Evolutionary conservation across 2,329 filamentous ascomycete species (phyloP), one percentile per base, ranked within the genome.

Genomic region (Claviceps sp.): DNA sequence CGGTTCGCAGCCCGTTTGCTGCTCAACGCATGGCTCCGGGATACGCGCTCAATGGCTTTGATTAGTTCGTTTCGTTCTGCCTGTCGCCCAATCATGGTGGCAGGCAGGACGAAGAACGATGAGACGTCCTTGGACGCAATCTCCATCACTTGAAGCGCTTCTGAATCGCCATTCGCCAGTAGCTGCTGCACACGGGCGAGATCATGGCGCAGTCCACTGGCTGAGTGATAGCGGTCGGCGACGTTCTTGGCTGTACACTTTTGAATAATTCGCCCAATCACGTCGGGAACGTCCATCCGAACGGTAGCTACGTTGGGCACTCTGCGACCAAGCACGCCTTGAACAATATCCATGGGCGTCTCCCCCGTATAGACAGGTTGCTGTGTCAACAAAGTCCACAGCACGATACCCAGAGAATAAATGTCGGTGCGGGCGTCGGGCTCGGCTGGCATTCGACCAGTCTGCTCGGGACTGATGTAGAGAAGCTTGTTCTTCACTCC

Each of bases 401-500:
- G 91, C 1, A 96, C 68, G 41, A 96, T 83, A 4, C 91, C 91
- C 1, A 96, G 72, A 0, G 88, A 90, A 70, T 96, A 96, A 37
- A 96, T 94, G 66, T 97, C 91, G 16, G 91, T 96, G 42, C 91
- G 80, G 44, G 80, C 87, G 67, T 96, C 91, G 1, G 91, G 91
- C 65, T 96, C 90, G 3, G 87, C 88, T 2, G 89, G 87, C 78
- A 96, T 85, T 20, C 91, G 83, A 14, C 91, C 91, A 2, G 91
- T 96, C 71, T 96, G 91, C 64, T 97, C 91, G 0, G 91, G 90
- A 47, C 89, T 91, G 63, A 96, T 94, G 63, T 88, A 96, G 50
- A 90, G 81, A 20, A 97, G 73, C 67, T 95, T 95, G 63, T 90
- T 84, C 68, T 88, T 89, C 42, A 89, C 87, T 2, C 90, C 90